Evolutionary conservation across 2,329 filamentous ascomycete genomes (phyloP).

Genomic region (Davidsoniella eucalypti): DNA sequence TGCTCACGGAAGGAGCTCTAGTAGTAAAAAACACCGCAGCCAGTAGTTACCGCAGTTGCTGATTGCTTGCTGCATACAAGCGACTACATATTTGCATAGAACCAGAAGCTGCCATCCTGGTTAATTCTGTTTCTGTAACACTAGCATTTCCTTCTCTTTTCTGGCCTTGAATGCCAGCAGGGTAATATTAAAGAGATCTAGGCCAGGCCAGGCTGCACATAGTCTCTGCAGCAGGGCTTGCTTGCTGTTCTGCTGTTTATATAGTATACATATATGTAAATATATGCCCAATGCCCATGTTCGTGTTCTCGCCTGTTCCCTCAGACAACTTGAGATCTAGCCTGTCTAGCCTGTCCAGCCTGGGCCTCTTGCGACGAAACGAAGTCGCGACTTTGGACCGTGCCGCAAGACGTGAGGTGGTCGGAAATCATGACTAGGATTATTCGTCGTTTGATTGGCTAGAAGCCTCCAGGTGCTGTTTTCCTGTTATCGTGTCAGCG

Average conservation of each 20-base stretch:
- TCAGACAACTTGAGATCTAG: background rate
- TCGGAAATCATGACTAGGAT: too few relatives aligned
- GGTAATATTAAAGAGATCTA: too few relatives aligned
- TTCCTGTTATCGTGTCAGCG: too few relatives aligned
- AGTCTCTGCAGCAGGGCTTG: background rate
- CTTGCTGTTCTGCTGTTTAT: background rate
- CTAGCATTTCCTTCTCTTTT: too few relatives aligned
- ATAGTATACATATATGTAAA: background rate
- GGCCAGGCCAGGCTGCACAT: too few relatives aligned
- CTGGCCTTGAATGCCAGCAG: too few relatives aligned
- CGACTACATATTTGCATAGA: background rate
- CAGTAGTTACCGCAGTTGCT: background rate
- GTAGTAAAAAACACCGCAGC: background rate
- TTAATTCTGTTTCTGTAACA: too few relatives aligned
- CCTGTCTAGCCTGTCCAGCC: background rate
- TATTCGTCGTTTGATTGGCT: too few relatives aligned
- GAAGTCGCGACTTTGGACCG: background rate
- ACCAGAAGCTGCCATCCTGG: background rate
- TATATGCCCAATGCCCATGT: background rate
- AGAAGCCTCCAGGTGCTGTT: too few relatives aligned
- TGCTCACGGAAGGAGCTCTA: background rate
- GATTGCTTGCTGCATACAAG: background rate
- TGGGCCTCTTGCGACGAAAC: background rate
- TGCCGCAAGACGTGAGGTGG: conserved; percentile 1
- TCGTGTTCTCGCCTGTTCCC: background rate